Evolutionary conservation across 228 moss, liverwort and hornwort species (phyloP), one percentile per base, ranked within the genome.

Genomic region (Sphagnum magellanicum): DNA sequence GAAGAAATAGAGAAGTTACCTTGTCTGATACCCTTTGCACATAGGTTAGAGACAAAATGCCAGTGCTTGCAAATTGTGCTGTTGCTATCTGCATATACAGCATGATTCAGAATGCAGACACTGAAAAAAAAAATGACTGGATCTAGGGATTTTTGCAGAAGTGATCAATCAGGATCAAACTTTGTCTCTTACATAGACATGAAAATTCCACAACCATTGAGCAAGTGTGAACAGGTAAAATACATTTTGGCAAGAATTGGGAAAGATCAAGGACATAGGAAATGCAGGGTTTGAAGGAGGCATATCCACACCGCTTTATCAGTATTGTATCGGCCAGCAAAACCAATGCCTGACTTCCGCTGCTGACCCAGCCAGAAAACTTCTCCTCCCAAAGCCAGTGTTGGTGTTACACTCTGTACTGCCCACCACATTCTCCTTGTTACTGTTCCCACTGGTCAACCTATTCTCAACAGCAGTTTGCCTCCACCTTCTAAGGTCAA

Each of bases 1-100:
- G 5, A 49, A 10, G 12, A 64, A 49, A 46, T 14, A 49, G 47
- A 49, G 14, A 11, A 48, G 10, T 73, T 63, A 93, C 98, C 94
- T 98, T 98, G 70, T 98, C 98, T 63, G 98, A 93, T 63, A 98
- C 98, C 86, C 92, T 90, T 81, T 98, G 98, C 65, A 98, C 94
- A 74, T 98, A 98, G 48, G 98, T 94, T 82, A 98, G 81, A 46
- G 98, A 93, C 65, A 98, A 91, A 83, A 98, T 98, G 50, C 98
- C 98, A 50, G 98, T 98, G 74, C 93, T 93, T 67, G 98, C 98
- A 84, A 98, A 81, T 75, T 98, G 98, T 55, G 77, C 98, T 49
- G 98, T 98, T 65, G 98, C 98, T 61, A 98, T 93, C 98, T 98
- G 87, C 74, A 71, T 10, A 74, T 1, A 47, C 17, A 70, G 7